A percentile compares a stretch with the other conserved stretches of the same genome.
These are phyloP conservation scores for Cystobasidiaceae sp. DNA, from an alignment of 1,284 basidiomycete genomes.

Conservation along the genomic window DNA sequence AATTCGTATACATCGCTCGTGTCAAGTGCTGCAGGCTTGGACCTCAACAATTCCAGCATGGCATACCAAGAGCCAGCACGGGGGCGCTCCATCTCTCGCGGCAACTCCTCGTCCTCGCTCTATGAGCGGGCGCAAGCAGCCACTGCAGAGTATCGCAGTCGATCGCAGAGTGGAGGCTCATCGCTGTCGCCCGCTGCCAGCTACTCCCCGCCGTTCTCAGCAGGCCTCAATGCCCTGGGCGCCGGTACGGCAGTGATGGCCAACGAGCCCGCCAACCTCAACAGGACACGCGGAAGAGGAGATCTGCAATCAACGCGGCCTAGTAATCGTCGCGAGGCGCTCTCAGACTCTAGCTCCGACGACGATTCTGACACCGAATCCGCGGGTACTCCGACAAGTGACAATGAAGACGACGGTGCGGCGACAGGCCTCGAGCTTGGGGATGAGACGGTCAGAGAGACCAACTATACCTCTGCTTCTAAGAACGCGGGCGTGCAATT, in stretches of 20 bases:
- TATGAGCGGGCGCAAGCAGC: constrained; percentile 12
- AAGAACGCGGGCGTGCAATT: constrained; percentile 8
- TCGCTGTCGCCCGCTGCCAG: constrained; percentile 20
- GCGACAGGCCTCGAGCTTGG: constrained; percentile 13
- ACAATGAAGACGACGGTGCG: constrained; percentile 11
- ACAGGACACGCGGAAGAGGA: background rate
- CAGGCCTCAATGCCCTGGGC: constrained; percentile 19
- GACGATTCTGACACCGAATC: background rate
- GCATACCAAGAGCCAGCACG: constrained; percentile 28
- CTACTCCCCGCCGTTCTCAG: constrained; percentile 25
- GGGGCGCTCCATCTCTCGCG: constrained; percentile 25
- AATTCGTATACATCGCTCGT: no score
- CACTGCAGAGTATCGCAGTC: background rate
- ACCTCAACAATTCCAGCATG: no score
- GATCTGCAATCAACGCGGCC: constrained; percentile 17
- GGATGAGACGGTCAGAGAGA: background rate
- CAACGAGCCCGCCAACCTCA: background rate
- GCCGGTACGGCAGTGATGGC: constrained; percentile 22
- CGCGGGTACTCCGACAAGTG: background rate
- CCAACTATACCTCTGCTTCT: background rate
- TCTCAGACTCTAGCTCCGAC: constrained; percentile 12
- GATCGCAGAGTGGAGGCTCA: constrained; percentile 17
- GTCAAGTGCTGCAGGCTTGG: no score
- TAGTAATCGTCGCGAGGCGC: constrained; percentile 7
- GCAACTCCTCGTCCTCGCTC: constrained; percentile 22